Evolutionary conservation across 306 rosid genomes (phyloP), one percentile per base, ranked within the genome.

Genomic region (Lathyrus tuberosus): DNA sequence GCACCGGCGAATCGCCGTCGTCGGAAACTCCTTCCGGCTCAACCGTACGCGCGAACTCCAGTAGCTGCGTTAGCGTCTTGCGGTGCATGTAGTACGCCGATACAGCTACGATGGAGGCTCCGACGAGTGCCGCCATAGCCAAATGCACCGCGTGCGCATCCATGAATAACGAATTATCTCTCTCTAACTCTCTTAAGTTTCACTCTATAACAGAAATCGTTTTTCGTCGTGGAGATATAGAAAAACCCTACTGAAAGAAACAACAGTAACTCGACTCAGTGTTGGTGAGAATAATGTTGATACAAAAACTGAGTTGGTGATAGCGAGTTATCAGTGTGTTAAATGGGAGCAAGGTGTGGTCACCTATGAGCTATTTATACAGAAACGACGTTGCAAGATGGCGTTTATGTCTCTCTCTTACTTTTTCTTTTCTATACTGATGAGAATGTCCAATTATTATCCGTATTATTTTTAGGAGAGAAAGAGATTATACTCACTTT

Each of bases 41-140:
- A 69, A 88, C 96, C 30, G 96, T 63, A 79, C 88, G 85, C 4
- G 98, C 92, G 40, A 88, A 87, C 88, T 94, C 98, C 3, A 94
- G 82, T 11, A 93, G 80, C 85, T 94, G 96, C 42, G 88, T 75
- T 12, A 90, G 86, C 77, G 98, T 88, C 85, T 86, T 94, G 15
- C 92, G 91, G 84, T 94, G 98, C 92, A 90, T 87, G 49, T 88
- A 94, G 71, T 88, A 90, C 5, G 97, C 96, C 43, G 98, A 90
- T 28, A 88, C 96, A 3, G 97, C 98, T 4, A 88, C 95, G 41
- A 90, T 67, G 44, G 98, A 94, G 4, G 97, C 97, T 22, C 98
- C 98, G 10, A 94, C 88, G 33, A 94, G 84, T 74, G 98, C 97
- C 76, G 97, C 98, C 90, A 94, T 38, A 61, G 96, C 95, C 85